Base-by-base conservation (phyloP, 495 filamentous ascomycete species). In the Aspergillus olivimuriae region DNA sequence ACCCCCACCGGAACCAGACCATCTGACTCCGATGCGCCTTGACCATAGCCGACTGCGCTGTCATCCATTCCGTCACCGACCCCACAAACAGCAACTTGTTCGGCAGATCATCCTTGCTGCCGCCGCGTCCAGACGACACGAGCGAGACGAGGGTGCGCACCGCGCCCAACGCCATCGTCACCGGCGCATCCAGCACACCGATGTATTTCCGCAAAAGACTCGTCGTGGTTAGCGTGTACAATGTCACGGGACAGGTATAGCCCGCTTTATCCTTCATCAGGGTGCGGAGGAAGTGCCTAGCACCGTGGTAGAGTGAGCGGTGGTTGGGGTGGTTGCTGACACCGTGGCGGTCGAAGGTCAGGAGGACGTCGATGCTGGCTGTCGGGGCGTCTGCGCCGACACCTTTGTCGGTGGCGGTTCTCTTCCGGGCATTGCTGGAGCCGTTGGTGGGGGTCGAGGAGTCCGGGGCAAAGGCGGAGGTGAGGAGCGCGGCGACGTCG, bases 1-100 rank as follows among this genome's bases (percentile, higher is more conserved):
- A 98, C 0, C 89, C 89, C 81, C 88, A 97, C 8, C 92, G 77
- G 58, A 97, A 98, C 92, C 92, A 98, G 28, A 84, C 75, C 92
- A 98, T 98, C 75, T 98, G 92, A 63, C 90, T 96, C 70, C 78
- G 70, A 66, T 98, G 92, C 8, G 81, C 89, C 36, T 73, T 69
- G 0, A 83, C 84, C 92, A 98, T 98, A 14, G 92, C 92, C 34
- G 65, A 70, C 69, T 87, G 82, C 34, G 86, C 92, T 19, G 66
- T 77, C 58, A 82, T 62, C 58, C 78, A 83, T 56, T 71, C 76
- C 33, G 43, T 53, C 31, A 69, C 74, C 1, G 76, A 75, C 58
- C 75, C 94, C 37, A 94, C 73, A 57, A 83, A 90, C 28, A 95
- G 55, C 61, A 84, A 51, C 30, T 77, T 60, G 30, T 64, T 55